These are phyloP conservation scores for Neocucurbitaria cava DNA, from an alignment of 2,329 filamentous ascomycete genomes.

Conservation along the genomic window DNA sequence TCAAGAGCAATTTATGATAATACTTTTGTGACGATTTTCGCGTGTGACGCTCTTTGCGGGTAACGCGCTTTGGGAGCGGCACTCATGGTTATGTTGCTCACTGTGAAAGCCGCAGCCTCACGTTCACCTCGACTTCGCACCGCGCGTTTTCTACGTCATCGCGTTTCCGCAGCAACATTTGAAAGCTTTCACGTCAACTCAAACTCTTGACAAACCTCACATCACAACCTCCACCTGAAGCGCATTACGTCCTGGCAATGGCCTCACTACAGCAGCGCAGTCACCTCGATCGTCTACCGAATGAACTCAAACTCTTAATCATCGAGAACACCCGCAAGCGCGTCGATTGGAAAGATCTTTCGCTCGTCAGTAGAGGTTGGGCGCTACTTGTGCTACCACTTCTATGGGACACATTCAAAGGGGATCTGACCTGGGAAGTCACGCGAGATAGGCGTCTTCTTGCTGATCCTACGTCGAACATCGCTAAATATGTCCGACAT, in stretches of 20 bases:
- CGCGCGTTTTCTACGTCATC: neutral
- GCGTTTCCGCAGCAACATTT: neutral
- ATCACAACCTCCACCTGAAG: neutral
- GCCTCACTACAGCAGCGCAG: neutral
- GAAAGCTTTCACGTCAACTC: neutral
- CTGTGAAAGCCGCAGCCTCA: neutral
- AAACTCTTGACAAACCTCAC: too few relatives aligned
- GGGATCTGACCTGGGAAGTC: neutral
- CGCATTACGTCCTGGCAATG: neutral
- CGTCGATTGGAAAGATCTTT: neutral
- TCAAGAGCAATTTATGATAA: too few relatives aligned
- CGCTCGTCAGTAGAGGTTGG: neutral
- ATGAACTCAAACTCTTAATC: neutral
- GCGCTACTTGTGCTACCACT: neutral
- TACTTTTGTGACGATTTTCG: too few relatives aligned
- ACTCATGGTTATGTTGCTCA: neutral
- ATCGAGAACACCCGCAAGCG: neutral
- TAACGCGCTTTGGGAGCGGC: too few relatives aligned
- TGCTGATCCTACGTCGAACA: neutral
- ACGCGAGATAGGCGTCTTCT: neutral
- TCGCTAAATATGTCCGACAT: neutral
- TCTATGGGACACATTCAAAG: neutral
- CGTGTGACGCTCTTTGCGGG: too few relatives aligned
- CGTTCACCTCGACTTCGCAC: neutral
- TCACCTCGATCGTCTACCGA: constrained; percentile 1